phyloP scores from a whole-genome alignment of 805 yeast species.

The Pichia cephalocereana region DNA sequence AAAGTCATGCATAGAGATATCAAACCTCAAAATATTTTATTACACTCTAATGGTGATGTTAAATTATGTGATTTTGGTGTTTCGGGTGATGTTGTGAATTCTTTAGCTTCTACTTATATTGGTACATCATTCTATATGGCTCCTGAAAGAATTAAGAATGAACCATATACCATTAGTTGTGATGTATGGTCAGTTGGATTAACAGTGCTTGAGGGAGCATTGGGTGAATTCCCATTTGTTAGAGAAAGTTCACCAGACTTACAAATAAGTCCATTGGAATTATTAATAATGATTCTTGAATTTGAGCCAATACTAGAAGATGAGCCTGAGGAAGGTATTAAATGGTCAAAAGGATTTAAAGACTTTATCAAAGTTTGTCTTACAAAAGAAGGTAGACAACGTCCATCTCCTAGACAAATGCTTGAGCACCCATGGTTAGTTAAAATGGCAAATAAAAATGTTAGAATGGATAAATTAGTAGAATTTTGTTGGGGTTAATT shows the following conservation, averaged over 20 bases:
- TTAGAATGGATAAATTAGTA: constrained; percentile 83
- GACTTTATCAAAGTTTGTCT: constrained; percentile 75
- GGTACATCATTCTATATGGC: constrained; percentile 99
- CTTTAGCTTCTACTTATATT: constrained; percentile 91
- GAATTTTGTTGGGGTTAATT: constrained; percentile 52
- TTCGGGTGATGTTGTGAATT: constrained; percentile 92
- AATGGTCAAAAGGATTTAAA: constrained; percentile 77
- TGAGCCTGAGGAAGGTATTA: constrained; percentile 63
- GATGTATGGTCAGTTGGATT: constrained; percentile 97
- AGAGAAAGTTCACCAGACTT: constrained; percentile 19
- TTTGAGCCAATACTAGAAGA: constrained; percentile 75
- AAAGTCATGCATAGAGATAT: constrained; percentile 91
- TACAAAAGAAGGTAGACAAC: constrained; percentile 63
- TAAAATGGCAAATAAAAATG: constrained; percentile 62
- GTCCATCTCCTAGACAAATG: constrained; percentile 94
- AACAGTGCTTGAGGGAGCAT: constrained; percentile 86
- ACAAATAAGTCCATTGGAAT: constrained; percentile 76
- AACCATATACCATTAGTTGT: constrained; percentile 88
- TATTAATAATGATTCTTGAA: constrained; percentile 70
- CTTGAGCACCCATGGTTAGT: constrained; percentile 87
- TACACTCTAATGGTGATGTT: constrained; percentile 70
- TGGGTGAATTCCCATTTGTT: constrained; percentile 79
- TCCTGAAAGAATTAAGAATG: constrained; percentile 93
- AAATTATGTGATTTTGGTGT: constrained; percentile 97
- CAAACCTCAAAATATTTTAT: constrained; percentile 86